Evolutionary conservation across 495 filamentous ascomycete genomes (phyloP).

Genomic region (Podospora conica): DNA sequence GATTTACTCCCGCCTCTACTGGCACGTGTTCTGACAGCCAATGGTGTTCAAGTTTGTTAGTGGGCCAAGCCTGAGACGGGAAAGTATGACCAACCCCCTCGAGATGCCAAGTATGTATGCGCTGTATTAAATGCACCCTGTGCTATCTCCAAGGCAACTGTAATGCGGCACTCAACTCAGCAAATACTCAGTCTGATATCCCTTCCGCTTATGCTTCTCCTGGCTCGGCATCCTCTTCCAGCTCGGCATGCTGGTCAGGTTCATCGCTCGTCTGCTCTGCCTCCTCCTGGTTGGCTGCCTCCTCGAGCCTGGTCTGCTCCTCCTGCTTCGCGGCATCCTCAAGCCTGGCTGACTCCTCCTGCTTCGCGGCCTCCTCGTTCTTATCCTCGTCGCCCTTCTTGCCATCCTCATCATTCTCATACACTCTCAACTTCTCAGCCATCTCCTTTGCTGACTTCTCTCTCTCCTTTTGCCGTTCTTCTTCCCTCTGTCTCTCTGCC

Average conservation of each 20-base stretch:
- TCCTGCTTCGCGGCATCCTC: not conserved
- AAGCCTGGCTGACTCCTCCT: not conserved
- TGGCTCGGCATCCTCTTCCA: not conserved
- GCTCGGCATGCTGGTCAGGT: not conserved
- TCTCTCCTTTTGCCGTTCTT: not conserved
- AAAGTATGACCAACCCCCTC: no score
- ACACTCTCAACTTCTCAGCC: not conserved
- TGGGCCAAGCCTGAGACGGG: no score
- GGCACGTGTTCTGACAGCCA: no score
- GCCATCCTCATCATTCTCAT: not conserved
- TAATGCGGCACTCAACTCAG: not conserved
- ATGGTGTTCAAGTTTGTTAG: no score
- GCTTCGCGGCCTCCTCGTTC: not conserved
- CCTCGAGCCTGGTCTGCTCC: not conserved
- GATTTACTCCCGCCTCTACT: no score
- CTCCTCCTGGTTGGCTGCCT: not conserved
- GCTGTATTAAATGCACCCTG: not conserved
- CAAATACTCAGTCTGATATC: not conserved
- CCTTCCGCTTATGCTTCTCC: not conserved
- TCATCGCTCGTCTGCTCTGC: not conserved
- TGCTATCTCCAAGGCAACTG: not conserved
- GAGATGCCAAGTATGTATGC: no score
- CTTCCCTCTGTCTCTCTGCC: not conserved
- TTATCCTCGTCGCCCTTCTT: conserved; percentile 2
- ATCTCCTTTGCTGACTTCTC: not conserved